These are phyloP conservation scores for Castanea mollissima DNA, from an alignment of 306 rosid species.

Conservation along the genomic window DNA sequence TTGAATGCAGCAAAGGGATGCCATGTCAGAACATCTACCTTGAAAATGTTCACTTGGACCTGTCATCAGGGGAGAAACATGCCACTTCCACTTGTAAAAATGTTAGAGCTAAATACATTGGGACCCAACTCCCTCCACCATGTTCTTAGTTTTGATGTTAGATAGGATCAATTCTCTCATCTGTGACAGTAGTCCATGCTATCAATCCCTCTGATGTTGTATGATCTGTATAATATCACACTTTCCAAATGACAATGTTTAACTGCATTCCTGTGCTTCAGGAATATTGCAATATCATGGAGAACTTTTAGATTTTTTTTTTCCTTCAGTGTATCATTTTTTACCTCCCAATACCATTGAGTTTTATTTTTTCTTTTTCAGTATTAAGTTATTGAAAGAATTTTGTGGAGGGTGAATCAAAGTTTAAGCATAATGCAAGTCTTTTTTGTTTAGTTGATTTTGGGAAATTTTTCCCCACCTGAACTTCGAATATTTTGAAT, in stretches of 20 bases:
- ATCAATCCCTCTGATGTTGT: neutral
- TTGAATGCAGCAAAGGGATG: slow-evolving; percentile 42
- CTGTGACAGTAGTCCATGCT: neutral
- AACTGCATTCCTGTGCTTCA: neutral
- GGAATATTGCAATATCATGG: neutral
- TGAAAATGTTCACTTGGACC: slow-evolving; percentile 46
- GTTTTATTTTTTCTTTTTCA: no score
- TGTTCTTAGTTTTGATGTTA: slow-evolving; percentile 26
- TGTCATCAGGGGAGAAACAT: slow-evolving; percentile 29
- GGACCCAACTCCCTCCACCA: slow-evolving; percentile 60
- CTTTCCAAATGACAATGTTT: neutral
- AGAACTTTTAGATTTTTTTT: no score
- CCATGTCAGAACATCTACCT: slow-evolving; percentile 53
- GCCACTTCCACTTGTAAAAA: slow-evolving; percentile 46
- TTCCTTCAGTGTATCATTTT: no score
- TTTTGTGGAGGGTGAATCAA: no score
- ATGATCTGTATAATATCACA: neutral
- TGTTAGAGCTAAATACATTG: slow-evolving; percentile 49
- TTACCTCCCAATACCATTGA: no score
- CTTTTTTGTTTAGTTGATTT: no score
- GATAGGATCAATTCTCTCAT: neutral
- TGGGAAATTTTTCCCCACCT: no score
- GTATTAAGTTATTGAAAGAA: no score
- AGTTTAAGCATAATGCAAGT: no score
- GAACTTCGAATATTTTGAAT: no score